Evolutionary conservation across 1,139 yeast species (phyloP).

Genomic region (Lodderomyces metapsilosis): DNA sequence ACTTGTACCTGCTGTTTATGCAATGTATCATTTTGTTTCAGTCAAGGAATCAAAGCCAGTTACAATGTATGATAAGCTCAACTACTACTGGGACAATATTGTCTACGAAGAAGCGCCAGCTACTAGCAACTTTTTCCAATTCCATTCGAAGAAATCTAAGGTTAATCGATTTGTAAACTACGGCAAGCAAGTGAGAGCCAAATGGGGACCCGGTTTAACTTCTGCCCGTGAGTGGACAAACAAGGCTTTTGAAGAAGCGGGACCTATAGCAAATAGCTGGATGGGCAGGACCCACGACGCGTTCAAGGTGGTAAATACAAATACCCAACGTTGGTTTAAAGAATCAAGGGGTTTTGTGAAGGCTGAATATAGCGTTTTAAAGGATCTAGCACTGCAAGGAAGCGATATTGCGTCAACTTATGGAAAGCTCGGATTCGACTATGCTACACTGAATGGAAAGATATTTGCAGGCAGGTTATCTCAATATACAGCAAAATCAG

Average conservation of each 20-base stretch:
- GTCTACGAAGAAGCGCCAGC: constrained; percentile 16
- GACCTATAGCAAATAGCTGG: not conserved
- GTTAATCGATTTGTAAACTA: constrained; percentile 10
- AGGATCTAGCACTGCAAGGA: not conserved
- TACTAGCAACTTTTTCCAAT: constrained; percentile 7
- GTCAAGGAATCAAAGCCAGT: constrained; percentile 7
- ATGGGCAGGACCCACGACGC: not conserved
- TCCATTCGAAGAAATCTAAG: constrained; percentile 8
- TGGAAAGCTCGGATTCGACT: not conserved
- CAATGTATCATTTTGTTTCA: constrained; percentile 2
- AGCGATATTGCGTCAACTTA: not conserved
- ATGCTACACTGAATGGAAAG: not conserved
- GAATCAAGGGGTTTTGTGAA: not conserved
- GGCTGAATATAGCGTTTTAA: not conserved
- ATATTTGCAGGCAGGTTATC: not conserved
- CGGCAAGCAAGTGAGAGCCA: constrained; percentile 3
- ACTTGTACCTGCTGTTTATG: constrained; percentile 9
- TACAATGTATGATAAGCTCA: constrained; percentile 12
- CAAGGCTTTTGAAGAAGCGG: not conserved
- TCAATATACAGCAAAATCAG: not conserved
- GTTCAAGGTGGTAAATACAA: not conserved
- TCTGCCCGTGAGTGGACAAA: not conserved
- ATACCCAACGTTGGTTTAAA: not conserved
- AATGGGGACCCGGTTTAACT: not conserved
- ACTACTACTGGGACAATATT: constrained; percentile 12